Percentiles rank a stretch among this genome's conserved stretches.
These are phyloP conservation scores for Chaetomium strumarium DNA, from an alignment of 2,329 filamentous ascomycete species.

Conservation along the genomic window DNA sequence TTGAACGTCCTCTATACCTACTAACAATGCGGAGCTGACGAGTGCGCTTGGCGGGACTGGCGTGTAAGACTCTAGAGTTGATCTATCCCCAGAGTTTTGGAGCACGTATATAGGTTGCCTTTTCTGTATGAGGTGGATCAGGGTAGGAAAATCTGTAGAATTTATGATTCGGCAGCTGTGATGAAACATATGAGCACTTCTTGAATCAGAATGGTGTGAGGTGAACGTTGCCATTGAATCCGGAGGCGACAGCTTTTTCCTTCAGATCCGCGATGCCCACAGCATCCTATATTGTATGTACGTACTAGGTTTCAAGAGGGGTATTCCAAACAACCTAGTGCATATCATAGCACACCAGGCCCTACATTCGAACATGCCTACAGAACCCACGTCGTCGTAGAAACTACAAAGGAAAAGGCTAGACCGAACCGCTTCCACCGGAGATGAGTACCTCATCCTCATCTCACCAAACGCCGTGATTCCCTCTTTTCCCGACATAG, in stretches of 20 bases:
- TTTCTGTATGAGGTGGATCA: too few relatives aligned
- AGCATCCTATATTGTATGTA: neutral
- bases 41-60: too few relatives aligned
- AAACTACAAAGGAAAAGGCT: neutral
- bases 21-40: neutral
- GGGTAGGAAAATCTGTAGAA: too few relatives aligned
- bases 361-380: constrained; percentile 6
- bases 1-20: neutral
- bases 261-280: too few relatives aligned
- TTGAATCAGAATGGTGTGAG: too few relatives aligned
- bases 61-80: too few relatives aligned
- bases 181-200: too few relatives aligned
- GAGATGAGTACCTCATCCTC: neutral
- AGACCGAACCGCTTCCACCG: constrained; percentile 4
- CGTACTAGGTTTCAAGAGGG: constrained; percentile 1
- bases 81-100: neutral
- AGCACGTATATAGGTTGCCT: neutral
- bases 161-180: too few relatives aligned
- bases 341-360: neutral
- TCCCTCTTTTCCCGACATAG: neutral
- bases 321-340: constrained; percentile 5
- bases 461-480: constrained; percentile 2
- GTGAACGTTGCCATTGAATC: too few relatives aligned
- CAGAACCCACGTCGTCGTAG: neutral
- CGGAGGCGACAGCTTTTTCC: too few relatives aligned